Evolutionary conservation across 345 rosid species (phyloP).

Genomic region (Dipteronia dyeriana): DNA sequence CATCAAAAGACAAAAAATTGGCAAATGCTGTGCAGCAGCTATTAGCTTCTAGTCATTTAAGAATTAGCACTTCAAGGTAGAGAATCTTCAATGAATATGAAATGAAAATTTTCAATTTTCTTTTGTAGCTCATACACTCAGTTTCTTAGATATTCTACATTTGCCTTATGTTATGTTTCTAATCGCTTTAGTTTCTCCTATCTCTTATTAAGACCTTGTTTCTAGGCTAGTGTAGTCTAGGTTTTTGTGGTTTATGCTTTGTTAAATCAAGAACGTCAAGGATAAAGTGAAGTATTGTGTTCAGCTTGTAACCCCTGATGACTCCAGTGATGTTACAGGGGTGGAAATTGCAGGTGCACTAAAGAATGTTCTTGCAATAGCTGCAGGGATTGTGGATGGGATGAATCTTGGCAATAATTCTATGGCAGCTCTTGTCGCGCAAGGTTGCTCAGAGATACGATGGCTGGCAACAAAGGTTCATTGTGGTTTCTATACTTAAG

Average conservation of each 20-base stretch:
- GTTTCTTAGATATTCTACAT: no score
- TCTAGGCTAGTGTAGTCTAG: not conserved
- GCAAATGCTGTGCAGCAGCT: constrained; percentile 67
- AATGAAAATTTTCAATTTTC: not conserved
- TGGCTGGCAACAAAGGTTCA: constrained; percentile 92
- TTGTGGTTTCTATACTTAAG: not conserved
- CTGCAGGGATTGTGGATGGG: constrained; percentile 95
- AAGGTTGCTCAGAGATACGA: constrained; percentile 94
- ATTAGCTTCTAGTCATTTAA: constrained; percentile 73
- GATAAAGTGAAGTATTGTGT: constrained; percentile 27
- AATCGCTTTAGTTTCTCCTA: not conserved
- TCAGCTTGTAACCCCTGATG: constrained; percentile 76
- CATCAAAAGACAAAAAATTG: constrained; percentile 50
- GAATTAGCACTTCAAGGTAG: constrained; percentile 92
- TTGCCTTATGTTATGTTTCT: not conserved
- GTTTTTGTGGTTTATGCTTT: constrained; percentile 8
- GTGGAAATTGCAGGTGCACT: constrained; percentile 97
- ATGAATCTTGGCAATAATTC: constrained; percentile 95
- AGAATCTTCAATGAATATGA: constrained; percentile 11
- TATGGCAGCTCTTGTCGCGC: constrained; percentile 96
- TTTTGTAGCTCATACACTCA: no score
- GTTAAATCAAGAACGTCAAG: constrained; percentile 6
- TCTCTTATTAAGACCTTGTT: not conserved
- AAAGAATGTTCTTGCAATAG: constrained; percentile 91
- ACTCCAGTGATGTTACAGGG: constrained; percentile 95